A percentile compares a stretch with the other conserved stretches of the same genome.
Conservation (phyloP, 768 basidiomycete species). For the Leccinum boreale region DNA sequence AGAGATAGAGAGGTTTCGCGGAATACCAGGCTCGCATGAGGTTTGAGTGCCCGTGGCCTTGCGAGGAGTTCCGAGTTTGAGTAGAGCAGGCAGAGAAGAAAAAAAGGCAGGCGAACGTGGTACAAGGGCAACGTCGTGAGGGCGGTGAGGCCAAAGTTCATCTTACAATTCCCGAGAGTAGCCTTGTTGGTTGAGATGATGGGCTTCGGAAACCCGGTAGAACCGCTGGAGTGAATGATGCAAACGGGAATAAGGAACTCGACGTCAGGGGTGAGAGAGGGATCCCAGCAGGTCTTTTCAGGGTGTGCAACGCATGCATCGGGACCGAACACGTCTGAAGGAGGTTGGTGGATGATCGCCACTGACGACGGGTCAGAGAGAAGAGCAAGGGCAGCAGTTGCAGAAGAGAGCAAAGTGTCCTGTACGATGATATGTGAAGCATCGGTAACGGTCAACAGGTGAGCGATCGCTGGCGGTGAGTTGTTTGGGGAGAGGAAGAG, state of each 20-base stretch:
- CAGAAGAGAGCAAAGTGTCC: slow-evolving; percentile 11
- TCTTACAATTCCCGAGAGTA: slow-evolving; percentile 33
- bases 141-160: slow-evolving; percentile 25
- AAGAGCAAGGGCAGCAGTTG: slow-evolving; percentile 12
- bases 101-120: slow-evolving; percentile 22
- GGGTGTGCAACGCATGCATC: slow-evolving; percentile 14
- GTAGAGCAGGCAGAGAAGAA: not conserved
- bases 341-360: slow-evolving; percentile 22
- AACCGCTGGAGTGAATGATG: slow-evolving; percentile 29
- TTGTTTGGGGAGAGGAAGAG: slow-evolving; percentile 44
- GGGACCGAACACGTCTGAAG: slow-evolving; percentile 13
- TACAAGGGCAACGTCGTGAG: slow-evolving; percentile 31
- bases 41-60: slow-evolving; percentile 24
- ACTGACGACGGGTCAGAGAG: slow-evolving; percentile 21
- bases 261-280: slow-evolving; percentile 16
- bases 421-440: slow-evolving; percentile 24
- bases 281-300: slow-evolving; percentile 23
- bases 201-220: slow-evolving; percentile 49
- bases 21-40: slow-evolving; percentile 44
- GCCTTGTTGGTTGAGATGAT: slow-evolving; percentile 37
- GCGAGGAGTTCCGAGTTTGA: not conserved
- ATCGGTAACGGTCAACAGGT: slow-evolving; percentile 34
- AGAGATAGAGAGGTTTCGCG: slow-evolving; percentile 40
- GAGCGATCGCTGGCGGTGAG: slow-evolving; percentile 43
- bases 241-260: slow-evolving; percentile 21